Base-by-base conservation (phyloP, 2,329 filamentous ascomycete genomes). In the Hyphodiscus sp. region DNA sequence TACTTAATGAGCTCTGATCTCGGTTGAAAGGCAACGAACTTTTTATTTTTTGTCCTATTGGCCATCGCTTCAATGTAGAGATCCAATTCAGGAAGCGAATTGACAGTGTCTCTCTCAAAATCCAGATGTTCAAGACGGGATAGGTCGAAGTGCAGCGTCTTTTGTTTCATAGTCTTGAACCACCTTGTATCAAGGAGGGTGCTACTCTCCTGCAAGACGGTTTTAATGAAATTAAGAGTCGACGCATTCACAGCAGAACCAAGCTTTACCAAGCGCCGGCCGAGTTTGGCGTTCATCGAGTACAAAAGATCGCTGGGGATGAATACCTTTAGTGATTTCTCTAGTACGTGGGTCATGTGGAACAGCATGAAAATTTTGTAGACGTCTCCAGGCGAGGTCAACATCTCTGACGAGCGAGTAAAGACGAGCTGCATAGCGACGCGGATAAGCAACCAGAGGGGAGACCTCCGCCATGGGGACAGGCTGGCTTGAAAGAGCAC, bases 281-380 rank as follows among this genome's bases (percentile, higher is more conserved):
- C 63, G n/a, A 80, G 48, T 52, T 80, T 80, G 1, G 71, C 67
- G 9, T 58, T 70, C 69, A 79, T 76, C 2, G 62, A 55, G 46
- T 69, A 68, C 0, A 75, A 46, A 16, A 69, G 18, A 10, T 73
- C 67, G 3, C 61, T 63, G 0, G 57, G 19, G 1, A 8, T 26
- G 23, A 8, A 26, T 26, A 26, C 23, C 23, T 26, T 8, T 59
- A 41, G 1, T 60, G 57, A 0, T 13, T 47, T 18, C 0, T 66
- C 41, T n/a, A 78, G 58, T 6, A 78, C 54, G 0, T 55, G 49
- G 0, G 67, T 53, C 63, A 78, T 69, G 58, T 79, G 67, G 19
- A 71, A 75, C 0, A 74, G 45, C 73, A 82, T 78, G 57, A 77
- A 76, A 0, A 61, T 54, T 53, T 83, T 83, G 66, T 81, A 83